phyloP scores from a whole-genome alignment of 345 rosid genomes.

The Lenwebbia sp. region DNA sequence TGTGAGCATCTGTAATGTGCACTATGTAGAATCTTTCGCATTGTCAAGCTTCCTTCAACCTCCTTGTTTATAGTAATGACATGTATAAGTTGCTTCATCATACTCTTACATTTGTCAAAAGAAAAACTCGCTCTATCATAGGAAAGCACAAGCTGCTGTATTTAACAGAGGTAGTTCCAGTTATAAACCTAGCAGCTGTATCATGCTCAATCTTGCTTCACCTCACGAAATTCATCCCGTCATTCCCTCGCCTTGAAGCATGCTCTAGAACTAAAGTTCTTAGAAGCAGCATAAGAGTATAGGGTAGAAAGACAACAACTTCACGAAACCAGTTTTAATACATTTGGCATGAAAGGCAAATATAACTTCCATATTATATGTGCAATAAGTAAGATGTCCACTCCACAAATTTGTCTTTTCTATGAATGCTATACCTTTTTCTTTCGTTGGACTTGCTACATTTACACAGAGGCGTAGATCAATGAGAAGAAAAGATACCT shows the following conservation, averaged over 20 bases:
- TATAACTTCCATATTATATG: neutral
- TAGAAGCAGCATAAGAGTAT: neutral
- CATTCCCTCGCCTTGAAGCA: neutral
- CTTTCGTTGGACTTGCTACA: neutral
- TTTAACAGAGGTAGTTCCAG: neutral
- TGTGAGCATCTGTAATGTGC: neutral
- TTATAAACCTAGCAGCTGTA: neutral
- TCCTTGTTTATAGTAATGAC: neutral
- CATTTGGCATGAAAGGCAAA: neutral
- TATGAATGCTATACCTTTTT: neutral
- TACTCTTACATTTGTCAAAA: neutral
- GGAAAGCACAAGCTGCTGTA: neutral
- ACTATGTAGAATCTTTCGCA: neutral
- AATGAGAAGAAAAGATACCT: slow-evolving; percentile 31
- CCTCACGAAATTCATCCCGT: neutral
- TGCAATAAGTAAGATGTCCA: neutral
- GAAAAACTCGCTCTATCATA: neutral
- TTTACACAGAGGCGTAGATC: neutral
- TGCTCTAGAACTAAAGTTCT: neutral
- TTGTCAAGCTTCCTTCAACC: neutral
- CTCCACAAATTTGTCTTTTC: neutral
- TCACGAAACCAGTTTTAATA: neutral
- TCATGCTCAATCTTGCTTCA: neutral
- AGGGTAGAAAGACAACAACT: neutral
- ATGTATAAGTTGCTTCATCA: neutral